Evolutionary conservation across 2,329 filamentous ascomycete species (phyloP).

Genomic region (Aspergillus bombycis): DNA sequence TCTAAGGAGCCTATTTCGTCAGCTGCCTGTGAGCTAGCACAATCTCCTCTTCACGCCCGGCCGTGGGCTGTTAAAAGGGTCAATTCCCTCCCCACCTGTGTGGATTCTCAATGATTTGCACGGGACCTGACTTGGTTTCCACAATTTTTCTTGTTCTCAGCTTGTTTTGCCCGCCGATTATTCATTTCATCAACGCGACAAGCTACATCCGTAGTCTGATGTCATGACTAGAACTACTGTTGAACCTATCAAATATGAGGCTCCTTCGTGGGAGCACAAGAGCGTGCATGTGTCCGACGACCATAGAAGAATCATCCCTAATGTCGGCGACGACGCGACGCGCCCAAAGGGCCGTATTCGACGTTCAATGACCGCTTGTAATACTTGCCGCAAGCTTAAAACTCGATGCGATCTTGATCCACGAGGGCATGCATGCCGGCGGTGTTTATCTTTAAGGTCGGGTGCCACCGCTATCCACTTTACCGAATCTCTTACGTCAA

Average conservation of each 20-base stretch:
- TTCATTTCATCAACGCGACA: not conserved
- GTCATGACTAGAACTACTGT: constrained; percentile 31
- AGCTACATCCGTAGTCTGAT: constrained; percentile 12
- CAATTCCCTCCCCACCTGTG: constrained; percentile 14
- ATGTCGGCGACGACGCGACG: constrained; percentile 25
- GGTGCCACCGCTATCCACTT: not conserved
- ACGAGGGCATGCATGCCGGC: constrained; percentile 39
- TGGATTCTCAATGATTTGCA: constrained; percentile 13
- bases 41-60: constrained; percentile 15
- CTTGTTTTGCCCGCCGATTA: not conserved
- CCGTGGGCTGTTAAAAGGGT: constrained; percentile 21
- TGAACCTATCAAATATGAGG: constrained; percentile 23
- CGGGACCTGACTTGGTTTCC: constrained; percentile 10
- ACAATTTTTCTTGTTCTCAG: constrained; percentile 4
- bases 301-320: constrained; percentile 26
- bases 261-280: constrained; percentile 33
- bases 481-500: not conserved
- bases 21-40: constrained; percentile 18
- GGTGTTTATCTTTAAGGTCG: constrained; percentile 41
- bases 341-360: constrained; percentile 38
- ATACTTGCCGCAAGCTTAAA: constrained; percentile 43
- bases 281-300: constrained; percentile 28
- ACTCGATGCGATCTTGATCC: constrained; percentile 41
- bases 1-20: constrained; percentile 20
- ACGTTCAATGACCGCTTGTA: constrained; percentile 42